Evolutionary conservation across 164 flowering plant genomes (phyloP).

Genomic region (Berberis thunbergii): DNA sequence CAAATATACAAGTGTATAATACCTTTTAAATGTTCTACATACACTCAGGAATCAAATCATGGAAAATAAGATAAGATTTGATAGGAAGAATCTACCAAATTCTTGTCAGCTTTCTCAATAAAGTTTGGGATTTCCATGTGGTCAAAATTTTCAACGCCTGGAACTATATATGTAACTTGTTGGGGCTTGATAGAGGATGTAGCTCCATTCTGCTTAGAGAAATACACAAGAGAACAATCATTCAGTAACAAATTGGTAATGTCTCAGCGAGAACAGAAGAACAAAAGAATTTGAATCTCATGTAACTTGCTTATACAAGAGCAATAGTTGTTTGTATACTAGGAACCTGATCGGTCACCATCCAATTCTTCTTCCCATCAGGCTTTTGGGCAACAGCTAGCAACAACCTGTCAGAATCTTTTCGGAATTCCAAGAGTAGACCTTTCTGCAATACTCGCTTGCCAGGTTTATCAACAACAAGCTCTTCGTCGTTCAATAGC

Average conservation of each 20-base stretch:
- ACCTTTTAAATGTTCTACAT: not conserved
- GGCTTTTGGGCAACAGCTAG: no score
- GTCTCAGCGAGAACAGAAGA: constrained; percentile 14
- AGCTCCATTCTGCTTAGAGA: not conserved
- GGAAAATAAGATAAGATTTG: not conserved
- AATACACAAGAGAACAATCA: not conserved
- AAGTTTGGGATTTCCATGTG: constrained; percentile 53
- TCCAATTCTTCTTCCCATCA: no score
- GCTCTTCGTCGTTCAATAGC: constrained; percentile 11
- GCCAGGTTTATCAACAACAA: no score
- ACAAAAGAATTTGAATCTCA: constrained; percentile 13
- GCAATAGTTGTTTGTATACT: not conserved
- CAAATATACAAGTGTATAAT: not conserved
- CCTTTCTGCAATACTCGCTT: no score
- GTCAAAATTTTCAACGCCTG: constrained; percentile 52
- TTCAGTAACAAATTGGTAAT: constrained; percentile 2
- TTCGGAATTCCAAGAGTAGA: not conserved
- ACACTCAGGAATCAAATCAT: no score
- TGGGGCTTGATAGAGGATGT: constrained; percentile 83
- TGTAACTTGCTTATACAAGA: constrained; percentile 12
- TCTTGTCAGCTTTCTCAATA: constrained; percentile 48
- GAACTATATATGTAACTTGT: no score
- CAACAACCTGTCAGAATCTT: no score
- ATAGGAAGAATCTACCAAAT: constrained; percentile 45
- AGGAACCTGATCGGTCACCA: constrained; percentile 34